phyloP scores from a whole-genome alignment of 805 yeast species.

The Brettanomyces anomalus region DNA sequence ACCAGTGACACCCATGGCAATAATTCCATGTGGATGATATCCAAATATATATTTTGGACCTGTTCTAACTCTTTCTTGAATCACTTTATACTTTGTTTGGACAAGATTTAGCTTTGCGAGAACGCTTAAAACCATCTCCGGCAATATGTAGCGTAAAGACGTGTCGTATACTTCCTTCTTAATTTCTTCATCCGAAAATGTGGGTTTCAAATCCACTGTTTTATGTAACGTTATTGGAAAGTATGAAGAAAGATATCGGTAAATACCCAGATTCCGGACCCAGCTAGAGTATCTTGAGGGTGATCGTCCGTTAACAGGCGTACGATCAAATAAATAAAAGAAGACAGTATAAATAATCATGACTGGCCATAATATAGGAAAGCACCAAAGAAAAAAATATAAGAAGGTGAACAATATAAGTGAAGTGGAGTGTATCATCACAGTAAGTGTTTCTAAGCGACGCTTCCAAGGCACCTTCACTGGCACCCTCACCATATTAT shows the following conservation, averaged over 20 bases:
- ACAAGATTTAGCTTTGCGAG: conserved; percentile 1
- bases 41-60: conserved; percentile 83
- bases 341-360: conserved; percentile 52
- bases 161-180: conserved; percentile 5
- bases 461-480: conserved; percentile 46
- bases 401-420: conserved; percentile 48
- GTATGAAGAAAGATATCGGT: conserved; percentile 67
- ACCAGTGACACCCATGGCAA: conserved; percentile 84
- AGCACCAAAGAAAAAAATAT: conserved; percentile 48
- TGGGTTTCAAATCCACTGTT: conserved; percentile 63
- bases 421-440: conserved; percentile 65
- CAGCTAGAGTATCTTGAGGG: conserved; percentile 44
- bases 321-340: conserved; percentile 49
- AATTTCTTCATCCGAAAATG: conserved; percentile 33
- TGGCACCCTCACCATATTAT: conserved; percentile 42
- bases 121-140: neutral
- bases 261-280: conserved; percentile 48
- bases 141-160: conserved; percentile 1
- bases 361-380: conserved; percentile 46
- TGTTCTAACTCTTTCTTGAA: conserved; percentile 26
- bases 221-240: conserved; percentile 71
- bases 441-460: conserved; percentile 56
- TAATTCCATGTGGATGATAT: conserved; percentile 92
- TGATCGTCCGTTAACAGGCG: conserved; percentile 70
- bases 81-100: neutral